phyloP scores from a whole-genome alignment of 768 basidiomycete genomes.

The Pholiota conissans region DNA sequence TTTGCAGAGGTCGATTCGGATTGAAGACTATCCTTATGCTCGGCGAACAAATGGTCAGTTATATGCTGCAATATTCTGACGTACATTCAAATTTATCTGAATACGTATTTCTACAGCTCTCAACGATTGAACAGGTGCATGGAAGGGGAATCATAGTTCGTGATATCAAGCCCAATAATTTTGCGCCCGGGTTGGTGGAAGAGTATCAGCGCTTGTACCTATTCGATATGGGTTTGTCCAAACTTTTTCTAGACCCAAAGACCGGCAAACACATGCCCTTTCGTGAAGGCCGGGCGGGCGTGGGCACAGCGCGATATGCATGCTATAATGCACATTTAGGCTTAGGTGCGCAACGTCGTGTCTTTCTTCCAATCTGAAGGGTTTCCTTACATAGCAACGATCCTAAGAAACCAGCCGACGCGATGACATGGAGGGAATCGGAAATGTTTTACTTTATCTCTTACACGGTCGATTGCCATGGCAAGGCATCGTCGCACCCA shows the following conservation, averaged over 20 bases:
- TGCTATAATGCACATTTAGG: not conserved
- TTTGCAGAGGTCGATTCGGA: slow-evolving; percentile 90
- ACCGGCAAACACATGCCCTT: slow-evolving; percentile 97
- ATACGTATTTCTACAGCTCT: not conserved
- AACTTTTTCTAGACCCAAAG: slow-evolving; percentile 98
- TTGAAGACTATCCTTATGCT: slow-evolving; percentile 95
- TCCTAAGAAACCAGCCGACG: slow-evolving; percentile 69
- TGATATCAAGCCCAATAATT: slow-evolving; percentile 98
- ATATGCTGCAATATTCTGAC: no score
- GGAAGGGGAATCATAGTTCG: slow-evolving; percentile 95
- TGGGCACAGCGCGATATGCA: slow-evolving; percentile 71
- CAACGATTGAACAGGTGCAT: slow-evolving; percentile 92
- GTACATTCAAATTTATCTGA: no score
- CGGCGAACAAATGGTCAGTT: slow-evolving; percentile 95
- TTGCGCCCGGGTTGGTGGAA: slow-evolving; percentile 97
- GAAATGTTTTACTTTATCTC: slow-evolving; percentile 98
- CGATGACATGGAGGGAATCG: slow-evolving; percentile 94
- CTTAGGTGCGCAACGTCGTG: not conserved
- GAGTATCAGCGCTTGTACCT: slow-evolving; percentile 97
- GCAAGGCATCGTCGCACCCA: slow-evolving; percentile 86
- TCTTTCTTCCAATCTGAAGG: not conserved
- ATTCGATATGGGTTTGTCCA: slow-evolving; percentile 95
- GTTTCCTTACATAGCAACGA: not conserved
- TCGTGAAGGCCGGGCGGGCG: no score
- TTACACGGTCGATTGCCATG: slow-evolving; percentile 93